These are phyloP conservation scores for Bombardia bombarda DNA, from an alignment of 495 filamentous ascomycete genomes.

Conservation along the genomic window DNA sequence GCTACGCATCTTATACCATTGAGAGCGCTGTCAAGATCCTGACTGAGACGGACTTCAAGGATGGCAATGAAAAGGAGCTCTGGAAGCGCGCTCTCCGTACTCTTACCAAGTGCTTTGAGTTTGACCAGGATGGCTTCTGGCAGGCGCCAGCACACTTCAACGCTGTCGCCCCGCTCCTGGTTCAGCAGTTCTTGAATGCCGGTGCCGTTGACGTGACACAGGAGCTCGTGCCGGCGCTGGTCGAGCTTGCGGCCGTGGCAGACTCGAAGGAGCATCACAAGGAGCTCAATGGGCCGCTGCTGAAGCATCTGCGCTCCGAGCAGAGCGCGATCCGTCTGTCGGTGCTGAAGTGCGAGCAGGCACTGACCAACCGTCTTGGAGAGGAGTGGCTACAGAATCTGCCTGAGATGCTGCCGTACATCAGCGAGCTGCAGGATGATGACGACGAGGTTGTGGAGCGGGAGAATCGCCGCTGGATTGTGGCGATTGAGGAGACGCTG, in stretches of 20 bases:
- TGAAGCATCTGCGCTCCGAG: slow-evolving; percentile 69
- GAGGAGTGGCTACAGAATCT: slow-evolving; percentile 88
- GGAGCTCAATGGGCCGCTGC: slow-evolving; percentile 65
- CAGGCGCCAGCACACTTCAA: slow-evolving; percentile 79
- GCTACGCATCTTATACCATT: slow-evolving; percentile 78
- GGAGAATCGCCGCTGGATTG: slow-evolving; percentile 80
- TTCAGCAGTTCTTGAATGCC: slow-evolving; percentile 57
- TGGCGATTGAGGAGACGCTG: slow-evolving; percentile 74
- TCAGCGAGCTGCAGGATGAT: slow-evolving; percentile 91
- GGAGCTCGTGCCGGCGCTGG: slow-evolving; percentile 49
- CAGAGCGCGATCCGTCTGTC: slow-evolving; percentile 59
- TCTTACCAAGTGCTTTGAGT: slow-evolving; percentile 63
- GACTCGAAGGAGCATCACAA: slow-evolving; percentile 84
- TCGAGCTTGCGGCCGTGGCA: slow-evolving; percentile 69
- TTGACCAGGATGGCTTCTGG: slow-evolving; percentile 80
- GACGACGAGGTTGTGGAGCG: slow-evolving; percentile 87
- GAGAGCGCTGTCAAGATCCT: slow-evolving; percentile 64
- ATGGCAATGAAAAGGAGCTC: slow-evolving; percentile 45
- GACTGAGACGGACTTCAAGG: slow-evolving; percentile 36
- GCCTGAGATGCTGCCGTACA: slow-evolving; percentile 90
- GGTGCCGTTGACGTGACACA: slow-evolving; percentile 29
- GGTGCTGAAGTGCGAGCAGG: slow-evolving; percentile 69
- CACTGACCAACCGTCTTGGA: slow-evolving; percentile 66
- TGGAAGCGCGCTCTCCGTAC: slow-evolving; percentile 59
- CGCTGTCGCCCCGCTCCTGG: slow-evolving; percentile 58